Conservation (phyloP, 2,329 filamentous ascomycete species). For the Paraphaeosphaeria sporulosa region DNA sequence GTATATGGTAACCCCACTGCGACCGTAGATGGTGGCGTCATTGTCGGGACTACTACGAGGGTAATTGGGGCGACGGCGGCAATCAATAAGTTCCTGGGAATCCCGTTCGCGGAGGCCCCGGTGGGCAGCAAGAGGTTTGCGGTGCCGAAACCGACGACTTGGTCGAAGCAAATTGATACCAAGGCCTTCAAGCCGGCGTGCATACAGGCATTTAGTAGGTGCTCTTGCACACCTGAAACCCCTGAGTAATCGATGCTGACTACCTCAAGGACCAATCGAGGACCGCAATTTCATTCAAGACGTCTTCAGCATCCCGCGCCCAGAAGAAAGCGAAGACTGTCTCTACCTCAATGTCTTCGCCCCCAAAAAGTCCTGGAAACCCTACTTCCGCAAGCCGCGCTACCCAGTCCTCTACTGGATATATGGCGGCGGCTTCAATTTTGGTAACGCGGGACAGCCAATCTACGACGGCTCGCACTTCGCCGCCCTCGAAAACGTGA, state of each 20-base stretch:
- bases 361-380: slow-evolving; percentile 19
- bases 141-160: slow-evolving; percentile 15
- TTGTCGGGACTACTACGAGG: slow-evolving; percentile 13
- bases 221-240: too few species aligned
- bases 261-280: slow-evolving; percentile 9
- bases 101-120: slow-evolving; percentile 16
- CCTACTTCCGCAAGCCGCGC: not conserved
- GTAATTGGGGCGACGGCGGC: slow-evolving; percentile 1
- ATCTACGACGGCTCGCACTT: slow-evolving; percentile 34
- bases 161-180: slow-evolving; percentile 7
- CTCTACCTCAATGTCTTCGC: slow-evolving; percentile 49
- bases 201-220: slow-evolving; percentile 16
- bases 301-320: slow-evolving; percentile 20
- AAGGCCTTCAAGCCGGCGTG: slow-evolving; percentile 15
- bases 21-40: slow-evolving; percentile 11
- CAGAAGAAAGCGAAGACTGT: slow-evolving; percentile 47
- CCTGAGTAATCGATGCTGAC: not conserved
- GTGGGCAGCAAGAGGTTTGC: slow-evolving; percentile 13
- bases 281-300: slow-evolving; percentile 16
- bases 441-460: slow-evolving; percentile 25
- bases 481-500: slow-evolving; percentile 32
- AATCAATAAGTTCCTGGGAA: slow-evolving; percentile 16
- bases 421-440: slow-evolving; percentile 27
- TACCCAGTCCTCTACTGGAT: slow-evolving; percentile 25
- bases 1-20: slow-evolving; percentile 8